Evolutionary conservation across 306 rosid species (phyloP).

Genomic region (Pyrus pyrifolia): DNA sequence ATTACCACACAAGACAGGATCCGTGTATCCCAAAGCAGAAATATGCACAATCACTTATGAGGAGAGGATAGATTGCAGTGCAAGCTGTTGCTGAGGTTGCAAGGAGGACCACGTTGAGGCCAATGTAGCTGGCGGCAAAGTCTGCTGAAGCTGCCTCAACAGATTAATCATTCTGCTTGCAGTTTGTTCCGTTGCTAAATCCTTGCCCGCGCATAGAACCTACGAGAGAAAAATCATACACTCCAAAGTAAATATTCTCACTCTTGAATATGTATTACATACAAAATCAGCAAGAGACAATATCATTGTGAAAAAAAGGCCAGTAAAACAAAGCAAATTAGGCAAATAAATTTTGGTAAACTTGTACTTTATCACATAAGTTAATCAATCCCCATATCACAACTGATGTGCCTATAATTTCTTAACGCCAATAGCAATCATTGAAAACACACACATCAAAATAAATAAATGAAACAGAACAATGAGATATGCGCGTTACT

Average conservation of each 20-base stretch:
- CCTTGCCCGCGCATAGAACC: slow-evolving; percentile 93
- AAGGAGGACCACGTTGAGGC: slow-evolving; percentile 98
- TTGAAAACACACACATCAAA: neutral
- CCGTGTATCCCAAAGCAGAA: slow-evolving; percentile 23
- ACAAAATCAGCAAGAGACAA: neutral
- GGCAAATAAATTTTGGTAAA: neutral
- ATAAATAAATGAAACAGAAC: neutral
- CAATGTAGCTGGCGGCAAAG: slow-evolving; percentile 74
- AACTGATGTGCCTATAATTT: neutral
- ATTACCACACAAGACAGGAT: slow-evolving; percentile 38
- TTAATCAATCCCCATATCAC: neutral
- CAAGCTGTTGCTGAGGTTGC: slow-evolving; percentile 96
- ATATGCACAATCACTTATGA: slow-evolving; percentile 41
- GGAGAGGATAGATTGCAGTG: slow-evolving; percentile 81
- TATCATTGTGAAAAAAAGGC: neutral
- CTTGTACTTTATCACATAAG: too few species aligned
- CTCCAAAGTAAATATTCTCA: slow-evolving; percentile 9
- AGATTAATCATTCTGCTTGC: slow-evolving; percentile 71
- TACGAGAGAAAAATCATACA: slow-evolving; percentile 14
- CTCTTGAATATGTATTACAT: neutral
- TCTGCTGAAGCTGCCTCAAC: slow-evolving; percentile 89
- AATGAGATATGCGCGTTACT: neutral
- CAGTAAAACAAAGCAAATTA: neutral
- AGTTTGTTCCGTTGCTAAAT: slow-evolving; percentile 89
- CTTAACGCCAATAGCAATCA: neutral